Percentiles rank a stretch among this genome's conserved stretches.
phyloP scores from a whole-genome alignment of 805 yeast species.

The Wickerhamomyces silvicola region DNA sequence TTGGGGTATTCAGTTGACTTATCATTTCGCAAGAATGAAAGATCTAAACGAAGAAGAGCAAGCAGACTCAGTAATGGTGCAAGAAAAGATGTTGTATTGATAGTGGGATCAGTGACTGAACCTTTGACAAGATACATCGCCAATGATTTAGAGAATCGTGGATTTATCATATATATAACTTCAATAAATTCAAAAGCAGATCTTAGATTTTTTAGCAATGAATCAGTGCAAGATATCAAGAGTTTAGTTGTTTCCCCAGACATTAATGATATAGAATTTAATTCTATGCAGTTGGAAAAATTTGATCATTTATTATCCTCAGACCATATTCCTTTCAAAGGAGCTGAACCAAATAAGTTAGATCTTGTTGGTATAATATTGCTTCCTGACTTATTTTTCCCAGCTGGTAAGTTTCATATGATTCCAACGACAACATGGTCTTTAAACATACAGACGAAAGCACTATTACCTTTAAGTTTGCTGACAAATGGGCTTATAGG shows the following conservation, averaged over 20 bases:
- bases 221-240: constrained; percentile 63
- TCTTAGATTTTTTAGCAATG: constrained; percentile 43
- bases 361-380: constrained; percentile 59
- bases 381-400: constrained; percentile 63
- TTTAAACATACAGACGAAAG: constrained; percentile 36
- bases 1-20: neutral
- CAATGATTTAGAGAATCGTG: constrained; percentile 68
- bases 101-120: constrained; percentile 73
- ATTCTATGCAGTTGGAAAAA: constrained; percentile 36
- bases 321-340: constrained; percentile 53
- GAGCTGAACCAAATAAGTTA: constrained; percentile 49
- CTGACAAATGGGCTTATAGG: constrained; percentile 50
- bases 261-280: constrained; percentile 34
- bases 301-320: constrained; percentile 43
- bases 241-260: constrained; percentile 50
- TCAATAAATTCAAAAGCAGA: constrained; percentile 28
- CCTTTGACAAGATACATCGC: constrained; percentile 66
- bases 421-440: constrained; percentile 47
- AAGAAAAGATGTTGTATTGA: constrained; percentile 64
- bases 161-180: constrained; percentile 76
- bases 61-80: constrained; percentile 61
- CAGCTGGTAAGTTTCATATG: constrained; percentile 61
- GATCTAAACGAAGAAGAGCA: constrained; percentile 60
- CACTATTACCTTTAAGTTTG: constrained; percentile 43
- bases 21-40: constrained; percentile 4